Evolutionary conservation across 768 basidiomycete species (phyloP), one percentile per base, ranked within the genome.

Genomic region (Auriscalpium vulgare): DNA sequence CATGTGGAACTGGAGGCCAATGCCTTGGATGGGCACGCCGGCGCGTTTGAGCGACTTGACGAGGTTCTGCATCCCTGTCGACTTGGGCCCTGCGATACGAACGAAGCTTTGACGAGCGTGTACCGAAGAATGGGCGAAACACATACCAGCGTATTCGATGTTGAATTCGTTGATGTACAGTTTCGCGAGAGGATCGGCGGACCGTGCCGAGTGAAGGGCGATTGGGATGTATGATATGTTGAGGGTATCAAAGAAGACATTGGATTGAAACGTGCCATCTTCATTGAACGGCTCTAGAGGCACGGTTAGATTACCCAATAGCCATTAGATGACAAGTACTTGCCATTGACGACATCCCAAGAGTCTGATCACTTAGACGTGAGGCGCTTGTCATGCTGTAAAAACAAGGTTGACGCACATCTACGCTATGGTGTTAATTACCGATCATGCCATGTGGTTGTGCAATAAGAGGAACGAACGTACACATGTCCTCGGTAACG

Each of bases 1-100:
- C 59, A 84, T 71, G 66, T 85, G 84, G 51, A 72, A 68, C 69
- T 85, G 78, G 53, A 83, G 71, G 54, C 84, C 84, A 48, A 87
- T 70, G 38, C 82, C 84, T 62, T 84, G 78, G 62, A 85, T 72
- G 5, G 84, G 83, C 1, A 74, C 74, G 21, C 75, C 76, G 29
- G 71, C 68, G 0, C 70, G 68, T 57, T 78, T 64, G 50, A 85
- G 76, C 19, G 71, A 66, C 54, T 75, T 69, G 19, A 82, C 76
- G 51, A 84, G 77, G 57, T 75, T 76, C 59, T 75, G 67, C 73
- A 83, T 77, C 19, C 78, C 76, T 40, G 80, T 78, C 13, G 81
- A 73, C 65, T 84, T 84, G 35, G 76, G 70, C 35, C 78, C 76
- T 46, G 71, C 29, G 29, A 37, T n/a, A 3, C n/a, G 21, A 10